Conservation (phyloP, 2,329 filamentous ascomycete genomes). For the Fusarium oxysporum region DNA sequence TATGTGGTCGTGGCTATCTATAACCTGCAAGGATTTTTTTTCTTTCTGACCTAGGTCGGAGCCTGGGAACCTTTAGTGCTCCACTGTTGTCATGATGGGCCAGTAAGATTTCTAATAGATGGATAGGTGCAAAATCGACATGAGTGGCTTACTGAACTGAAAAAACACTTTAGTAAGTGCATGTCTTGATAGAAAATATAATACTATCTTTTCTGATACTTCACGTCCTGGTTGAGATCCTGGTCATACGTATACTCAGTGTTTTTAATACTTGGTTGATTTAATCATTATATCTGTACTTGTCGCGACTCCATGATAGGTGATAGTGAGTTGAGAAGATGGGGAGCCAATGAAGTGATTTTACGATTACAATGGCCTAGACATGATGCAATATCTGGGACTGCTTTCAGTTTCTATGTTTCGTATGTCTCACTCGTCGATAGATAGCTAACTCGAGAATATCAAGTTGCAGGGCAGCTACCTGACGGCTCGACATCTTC, state of each 20-base stretch:
- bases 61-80: slow-evolving; percentile 15
- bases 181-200: neutral
- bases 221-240: no score
- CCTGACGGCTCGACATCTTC: neutral
- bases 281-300: neutral
- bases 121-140: slow-evolving; percentile 27
- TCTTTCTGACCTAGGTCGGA: neutral
- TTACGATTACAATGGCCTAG: neutral
- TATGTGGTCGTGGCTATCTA: slow-evolving; percentile 6
- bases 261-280: neutral
- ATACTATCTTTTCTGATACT: neutral
- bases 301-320: neutral
- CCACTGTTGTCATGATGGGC: slow-evolving; percentile 13
- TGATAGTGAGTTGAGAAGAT: neutral
- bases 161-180: neutral
- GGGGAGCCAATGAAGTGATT: no score
- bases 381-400: neutral
- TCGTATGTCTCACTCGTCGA: neutral
- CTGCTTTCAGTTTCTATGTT: neutral
- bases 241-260: neutral
- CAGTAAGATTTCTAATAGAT: slow-evolving; percentile 14
- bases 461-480: neutral
- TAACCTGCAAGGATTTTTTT: slow-evolving; percentile 32
- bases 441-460: neutral
- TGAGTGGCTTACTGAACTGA: neutral